Conservation (phyloP, 352 stramenopile genomes). For the Phytophthora aleatoria region DNA sequence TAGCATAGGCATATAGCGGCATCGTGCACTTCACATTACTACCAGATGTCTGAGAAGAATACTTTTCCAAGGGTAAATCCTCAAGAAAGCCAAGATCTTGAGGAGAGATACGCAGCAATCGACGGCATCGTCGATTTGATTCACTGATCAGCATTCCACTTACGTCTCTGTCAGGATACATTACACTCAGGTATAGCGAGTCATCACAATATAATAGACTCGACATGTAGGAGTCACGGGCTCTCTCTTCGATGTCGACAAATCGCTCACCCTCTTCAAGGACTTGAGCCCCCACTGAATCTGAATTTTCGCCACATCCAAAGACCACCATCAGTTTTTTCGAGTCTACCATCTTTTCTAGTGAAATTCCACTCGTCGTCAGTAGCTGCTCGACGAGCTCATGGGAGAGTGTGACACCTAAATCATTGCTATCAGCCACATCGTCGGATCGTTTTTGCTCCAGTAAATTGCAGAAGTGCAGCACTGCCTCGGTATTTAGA, state of each 20-base stretch:
- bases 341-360: constrained; percentile 23
- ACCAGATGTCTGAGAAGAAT: neutral
- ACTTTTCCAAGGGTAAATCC: constrained; percentile 16
- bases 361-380: constrained; percentile 18
- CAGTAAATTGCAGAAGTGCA: constrained; percentile 27
- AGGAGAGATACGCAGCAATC: constrained; percentile 29
- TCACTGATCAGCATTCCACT: constrained; percentile 13
- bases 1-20: constrained; percentile 42
- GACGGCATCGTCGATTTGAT: constrained; percentile 13
- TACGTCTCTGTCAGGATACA: constrained; percentile 30
- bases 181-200: constrained; percentile 52
- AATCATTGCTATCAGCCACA: constrained; percentile 13
- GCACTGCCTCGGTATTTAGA: constrained; percentile 34
- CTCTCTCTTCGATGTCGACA: constrained; percentile 37
- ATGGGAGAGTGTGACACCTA: constrained; percentile 19
- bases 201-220: constrained; percentile 51
- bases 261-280: constrained; percentile 38
- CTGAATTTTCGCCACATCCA: constrained; percentile 12
- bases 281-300: constrained; percentile 25
- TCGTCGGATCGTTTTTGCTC: constrained; percentile 7
- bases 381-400: constrained; percentile 39
- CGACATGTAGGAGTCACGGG: constrained; percentile 42
- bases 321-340: constrained; percentile 41
- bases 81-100: constrained; percentile 28
- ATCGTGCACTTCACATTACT: neutral